Conservation (phyloP, 1,139 yeast genomes). For the Zygoascus sp. region DNA sequence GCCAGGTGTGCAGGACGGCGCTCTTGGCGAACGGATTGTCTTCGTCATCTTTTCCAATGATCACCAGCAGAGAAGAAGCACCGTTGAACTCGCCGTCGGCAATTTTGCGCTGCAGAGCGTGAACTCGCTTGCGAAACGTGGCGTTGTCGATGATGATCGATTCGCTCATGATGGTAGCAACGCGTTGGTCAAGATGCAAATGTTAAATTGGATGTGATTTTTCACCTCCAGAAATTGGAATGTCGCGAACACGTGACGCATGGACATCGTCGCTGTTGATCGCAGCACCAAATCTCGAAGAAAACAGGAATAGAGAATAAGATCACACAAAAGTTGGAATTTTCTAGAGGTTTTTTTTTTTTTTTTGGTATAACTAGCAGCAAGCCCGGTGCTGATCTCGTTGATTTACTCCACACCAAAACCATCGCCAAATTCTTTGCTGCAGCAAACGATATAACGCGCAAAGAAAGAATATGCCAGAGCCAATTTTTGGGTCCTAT, state of each 20-base stretch:
- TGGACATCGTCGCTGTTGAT: neutral
- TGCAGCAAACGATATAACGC: too few relatives aligned
- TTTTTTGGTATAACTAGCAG: too few relatives aligned
- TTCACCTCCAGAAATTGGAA: neutral
- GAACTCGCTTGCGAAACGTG: conserved; percentile 43
- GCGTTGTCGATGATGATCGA: conserved; percentile 40
- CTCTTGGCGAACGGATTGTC: conserved; percentile 90
- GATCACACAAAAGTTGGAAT: too few relatives aligned
- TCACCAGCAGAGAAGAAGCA: conserved; percentile 55
- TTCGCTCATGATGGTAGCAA: conserved; percentile 11
- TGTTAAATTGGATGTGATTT: too few relatives aligned
- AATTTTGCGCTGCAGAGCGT: conserved; percentile 40
- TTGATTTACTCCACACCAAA: too few relatives aligned
- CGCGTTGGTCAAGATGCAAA: neutral
- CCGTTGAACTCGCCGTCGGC: conserved; percentile 42
- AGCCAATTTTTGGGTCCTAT: too few relatives aligned
- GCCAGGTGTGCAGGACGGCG: conserved; percentile 85
- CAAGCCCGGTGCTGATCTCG: too few relatives aligned
- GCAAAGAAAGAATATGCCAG: too few relatives aligned
- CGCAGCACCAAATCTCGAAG: neutral
- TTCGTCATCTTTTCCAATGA: conserved; percentile 80
- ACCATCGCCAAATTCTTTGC: too few relatives aligned
- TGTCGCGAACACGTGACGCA: neutral
- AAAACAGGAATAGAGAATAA: too few relatives aligned
- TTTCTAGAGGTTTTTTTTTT: too few relatives aligned